These are phyloP conservation scores for Salix purpurea DNA, from an alignment of 345 rosid genomes.

Conservation along the genomic window DNA sequence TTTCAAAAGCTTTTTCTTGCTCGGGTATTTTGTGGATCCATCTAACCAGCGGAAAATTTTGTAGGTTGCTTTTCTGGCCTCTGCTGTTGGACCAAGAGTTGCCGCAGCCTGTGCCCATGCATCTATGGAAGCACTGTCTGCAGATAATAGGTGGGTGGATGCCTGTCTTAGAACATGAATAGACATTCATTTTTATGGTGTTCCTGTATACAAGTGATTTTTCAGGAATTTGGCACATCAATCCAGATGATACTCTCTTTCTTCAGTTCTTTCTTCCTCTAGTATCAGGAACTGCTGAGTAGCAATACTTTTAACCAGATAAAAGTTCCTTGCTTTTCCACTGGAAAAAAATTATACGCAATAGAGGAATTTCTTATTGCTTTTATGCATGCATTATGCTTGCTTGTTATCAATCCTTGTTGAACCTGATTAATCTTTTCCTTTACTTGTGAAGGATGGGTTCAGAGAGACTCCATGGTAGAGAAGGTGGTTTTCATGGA, in stretches of 20 bases:
- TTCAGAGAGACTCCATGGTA: slow-evolving; percentile 42
- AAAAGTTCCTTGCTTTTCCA: neutral
- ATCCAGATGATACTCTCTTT: neutral
- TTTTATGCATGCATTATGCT: neutral
- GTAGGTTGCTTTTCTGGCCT: slow-evolving; percentile 94
- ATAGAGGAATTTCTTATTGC: neutral
- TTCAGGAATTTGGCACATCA: neutral
- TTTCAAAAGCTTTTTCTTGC: neutral
- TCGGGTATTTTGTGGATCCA: neutral
- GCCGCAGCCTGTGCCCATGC: slow-evolving; percentile 99
- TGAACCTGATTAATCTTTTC: neutral
- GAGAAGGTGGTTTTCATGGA: slow-evolving; percentile 51
- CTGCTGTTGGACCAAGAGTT: slow-evolving; percentile 96
- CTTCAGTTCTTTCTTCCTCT: neutral
- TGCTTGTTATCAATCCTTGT: neutral
- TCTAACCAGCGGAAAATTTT: slow-evolving; percentile 21
- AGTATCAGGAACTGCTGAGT: neutral
- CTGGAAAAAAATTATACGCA: neutral
- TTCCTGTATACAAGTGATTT: neutral
- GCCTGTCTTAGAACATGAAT: neutral
- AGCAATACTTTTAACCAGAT: neutral
- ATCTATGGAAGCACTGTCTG: slow-evolving; percentile 70
- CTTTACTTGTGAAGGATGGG: slow-evolving; percentile 45
- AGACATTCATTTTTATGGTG: neutral
- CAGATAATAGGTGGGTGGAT: slow-evolving; percentile 62